Evolutionary conservation across 192 early-diverging fungal species (phyloP).

Genomic region (Linnemannia hyalina): DNA sequence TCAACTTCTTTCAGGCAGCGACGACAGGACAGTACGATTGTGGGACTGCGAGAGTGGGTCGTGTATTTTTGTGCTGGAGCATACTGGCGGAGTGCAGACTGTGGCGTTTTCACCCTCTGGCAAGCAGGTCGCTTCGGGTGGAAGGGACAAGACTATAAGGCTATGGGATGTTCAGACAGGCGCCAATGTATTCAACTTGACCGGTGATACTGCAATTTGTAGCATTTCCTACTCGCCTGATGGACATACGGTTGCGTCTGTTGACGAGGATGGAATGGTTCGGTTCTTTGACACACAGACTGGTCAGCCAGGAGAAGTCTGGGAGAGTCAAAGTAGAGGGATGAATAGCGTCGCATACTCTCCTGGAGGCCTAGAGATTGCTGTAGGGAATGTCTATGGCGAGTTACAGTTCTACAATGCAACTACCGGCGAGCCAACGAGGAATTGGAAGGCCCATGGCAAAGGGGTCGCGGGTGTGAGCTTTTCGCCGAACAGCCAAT

Average conservation of each 20-base stretch:
- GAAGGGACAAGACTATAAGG: background rate
- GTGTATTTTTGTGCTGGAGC: background rate
- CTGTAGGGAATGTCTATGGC: no score
- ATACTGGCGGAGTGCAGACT: background rate
- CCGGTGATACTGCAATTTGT: background rate
- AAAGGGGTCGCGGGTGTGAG: no score
- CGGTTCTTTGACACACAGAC: background rate
- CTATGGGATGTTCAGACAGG: conserved; percentile 2
- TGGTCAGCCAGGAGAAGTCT: background rate
- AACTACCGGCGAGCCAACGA: no score
- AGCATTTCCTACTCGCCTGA: background rate
- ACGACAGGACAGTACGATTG: background rate
- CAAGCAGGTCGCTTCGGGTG: background rate
- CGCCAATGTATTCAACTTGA: background rate
- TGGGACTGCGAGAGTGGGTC: background rate
- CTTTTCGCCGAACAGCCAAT: no score
- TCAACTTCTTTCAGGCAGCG: background rate
- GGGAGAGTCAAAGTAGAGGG: no score
- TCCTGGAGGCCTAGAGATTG: no score
- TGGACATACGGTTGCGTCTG: background rate
- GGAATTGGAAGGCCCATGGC: no score
- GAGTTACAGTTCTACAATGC: no score
- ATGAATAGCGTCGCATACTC: no score
- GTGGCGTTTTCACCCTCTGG: background rate
- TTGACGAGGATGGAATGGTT: background rate